Evolutionary conservation across 2,329 filamentous ascomycete genomes (phyloP).

Genomic region (Aspergillus viridinutans): DNA sequence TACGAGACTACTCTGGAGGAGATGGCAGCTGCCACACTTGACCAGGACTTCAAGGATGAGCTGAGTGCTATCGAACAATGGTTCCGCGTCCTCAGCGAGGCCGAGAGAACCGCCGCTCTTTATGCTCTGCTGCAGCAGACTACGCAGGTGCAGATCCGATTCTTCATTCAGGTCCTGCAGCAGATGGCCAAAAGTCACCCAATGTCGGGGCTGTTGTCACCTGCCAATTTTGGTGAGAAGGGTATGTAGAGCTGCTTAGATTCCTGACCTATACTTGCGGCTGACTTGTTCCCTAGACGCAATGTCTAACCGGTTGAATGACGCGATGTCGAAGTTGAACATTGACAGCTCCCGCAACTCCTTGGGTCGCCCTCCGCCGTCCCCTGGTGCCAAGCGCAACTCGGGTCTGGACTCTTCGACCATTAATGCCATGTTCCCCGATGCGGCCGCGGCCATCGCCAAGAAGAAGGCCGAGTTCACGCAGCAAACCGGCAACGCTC

Average conservation of each 20-base stretch:
- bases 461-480: conserved; percentile 98
- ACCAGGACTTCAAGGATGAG: conserved; percentile 99
- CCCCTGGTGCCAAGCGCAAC: conserved; percentile 78
- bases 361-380: conserved; percentile 72
- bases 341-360: conserved; percentile 85
- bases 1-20: conserved; percentile 98
- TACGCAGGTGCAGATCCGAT: conserved; percentile 96
- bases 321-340: conserved; percentile 93
- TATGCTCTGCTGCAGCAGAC: conserved; percentile 97
- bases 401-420: conserved; percentile 90
- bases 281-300: conserved; percentile 59
- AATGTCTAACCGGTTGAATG: conserved; percentile 92
- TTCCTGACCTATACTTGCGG: conserved; percentile 9
- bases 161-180: conserved; percentile 97
- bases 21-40: conserved; percentile 96
- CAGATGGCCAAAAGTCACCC: conserved; percentile 99
- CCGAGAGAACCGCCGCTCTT: conserved; percentile 88
- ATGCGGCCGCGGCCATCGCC: conserved; percentile 95
- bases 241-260: conserved; percentile 51
- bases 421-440: conserved; percentile 98
- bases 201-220: conserved; percentile 91
- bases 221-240: conserved; percentile 89
- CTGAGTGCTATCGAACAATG: conserved; percentile 98
- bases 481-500: conserved; percentile 85
- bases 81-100: conserved; percentile 96